phyloP scores from a whole-genome alignment of 2,329 filamentous ascomycete species.

The Cladosporium sp. region DNA sequence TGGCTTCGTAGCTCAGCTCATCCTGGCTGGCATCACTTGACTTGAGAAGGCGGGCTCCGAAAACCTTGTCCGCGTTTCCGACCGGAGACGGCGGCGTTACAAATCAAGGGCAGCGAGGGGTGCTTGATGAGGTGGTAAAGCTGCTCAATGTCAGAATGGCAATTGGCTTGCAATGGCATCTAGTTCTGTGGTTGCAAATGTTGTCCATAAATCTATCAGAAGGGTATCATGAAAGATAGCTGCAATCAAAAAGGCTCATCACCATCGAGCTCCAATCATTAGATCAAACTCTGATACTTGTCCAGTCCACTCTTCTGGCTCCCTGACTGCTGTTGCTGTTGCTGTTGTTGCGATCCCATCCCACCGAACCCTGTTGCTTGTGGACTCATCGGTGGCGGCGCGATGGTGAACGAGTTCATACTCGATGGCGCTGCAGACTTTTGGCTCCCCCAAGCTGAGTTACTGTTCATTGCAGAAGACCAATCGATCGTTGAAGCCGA shows the following conservation, averaged over 20 bases:
- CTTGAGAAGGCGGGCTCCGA: conserved; percentile 1
- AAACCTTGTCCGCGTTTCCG: background rate
- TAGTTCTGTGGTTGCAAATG: background rate
- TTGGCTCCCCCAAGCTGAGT: conserved; percentile 14
- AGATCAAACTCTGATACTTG: conserved; percentile 65
- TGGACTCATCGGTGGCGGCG: conserved; percentile 30
- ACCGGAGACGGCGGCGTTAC: background rate
- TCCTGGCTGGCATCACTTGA: background rate
- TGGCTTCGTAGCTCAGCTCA: background rate
- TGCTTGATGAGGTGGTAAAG: background rate
- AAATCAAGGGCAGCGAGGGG: background rate
- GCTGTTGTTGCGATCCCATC: conserved; percentile 26
- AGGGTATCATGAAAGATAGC: background rate
- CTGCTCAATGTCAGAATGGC: no score
- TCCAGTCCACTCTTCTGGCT: conserved; percentile 48
- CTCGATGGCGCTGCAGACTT: conserved; percentile 6
- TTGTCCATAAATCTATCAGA: background rate
- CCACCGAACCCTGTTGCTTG: conserved; percentile 32
- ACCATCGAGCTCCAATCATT: background rate
- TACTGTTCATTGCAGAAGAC: conserved; percentile 37
- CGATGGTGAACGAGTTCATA: conserved; percentile 18
- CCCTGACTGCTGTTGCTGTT: conserved; percentile 25
- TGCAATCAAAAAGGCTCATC: background rate
- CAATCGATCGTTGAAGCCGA: conserved; percentile 45
- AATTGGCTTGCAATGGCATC: background rate